phyloP scores from a whole-genome alignment of 192 early-diverging fungal species.

The Coemansia sp. region DNA sequence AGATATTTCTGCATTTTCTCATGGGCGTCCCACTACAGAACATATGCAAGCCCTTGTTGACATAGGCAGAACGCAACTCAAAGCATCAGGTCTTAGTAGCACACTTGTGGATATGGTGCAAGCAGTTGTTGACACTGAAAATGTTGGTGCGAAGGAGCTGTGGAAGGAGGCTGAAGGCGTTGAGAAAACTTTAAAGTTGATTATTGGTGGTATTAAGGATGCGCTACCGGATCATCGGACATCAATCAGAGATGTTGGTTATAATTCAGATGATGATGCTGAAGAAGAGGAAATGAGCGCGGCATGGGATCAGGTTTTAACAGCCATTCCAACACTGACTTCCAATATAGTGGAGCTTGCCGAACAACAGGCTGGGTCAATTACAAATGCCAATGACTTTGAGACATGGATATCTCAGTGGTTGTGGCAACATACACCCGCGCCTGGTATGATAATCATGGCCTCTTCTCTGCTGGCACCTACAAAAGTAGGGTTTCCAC shows the following conservation, averaged over 20 bases:
- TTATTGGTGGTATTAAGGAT: slow-evolving; percentile 45
- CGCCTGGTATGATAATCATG: slow-evolving; percentile 41
- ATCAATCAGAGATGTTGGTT: background rate
- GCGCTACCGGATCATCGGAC: slow-evolving; percentile 12
- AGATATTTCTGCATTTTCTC: slow-evolving; percentile 4
- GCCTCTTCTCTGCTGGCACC: slow-evolving; percentile 43
- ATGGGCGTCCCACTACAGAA: slow-evolving; percentile 19
- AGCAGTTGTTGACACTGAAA: slow-evolving; percentile 11
- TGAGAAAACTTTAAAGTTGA: slow-evolving; percentile 49
- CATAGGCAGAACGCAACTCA: slow-evolving; percentile 1
- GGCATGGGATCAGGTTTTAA: slow-evolving; percentile 47
- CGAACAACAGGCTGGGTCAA: background rate
- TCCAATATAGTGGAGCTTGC: slow-evolving; percentile 13
- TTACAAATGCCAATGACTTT: background rate
- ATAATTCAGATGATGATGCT: background rate
- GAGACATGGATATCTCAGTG: slow-evolving; percentile 12
- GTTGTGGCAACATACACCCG: slow-evolving; percentile 41
- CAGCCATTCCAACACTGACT: slow-evolving; percentile 29
- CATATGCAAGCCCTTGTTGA: slow-evolving; percentile 27
- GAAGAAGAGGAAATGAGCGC: slow-evolving; percentile 34
- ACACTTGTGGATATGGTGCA: slow-evolving; percentile 18
- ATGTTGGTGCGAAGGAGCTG: slow-evolving; percentile 4
- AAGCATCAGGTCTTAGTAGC: background rate
- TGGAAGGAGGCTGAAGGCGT: slow-evolving; percentile 44
- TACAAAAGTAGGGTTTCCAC: slow-evolving; percentile 25